Base-by-base conservation (phyloP, 2,329 filamentous ascomycete genomes). In the Alternaria ethzedia region DNA sequence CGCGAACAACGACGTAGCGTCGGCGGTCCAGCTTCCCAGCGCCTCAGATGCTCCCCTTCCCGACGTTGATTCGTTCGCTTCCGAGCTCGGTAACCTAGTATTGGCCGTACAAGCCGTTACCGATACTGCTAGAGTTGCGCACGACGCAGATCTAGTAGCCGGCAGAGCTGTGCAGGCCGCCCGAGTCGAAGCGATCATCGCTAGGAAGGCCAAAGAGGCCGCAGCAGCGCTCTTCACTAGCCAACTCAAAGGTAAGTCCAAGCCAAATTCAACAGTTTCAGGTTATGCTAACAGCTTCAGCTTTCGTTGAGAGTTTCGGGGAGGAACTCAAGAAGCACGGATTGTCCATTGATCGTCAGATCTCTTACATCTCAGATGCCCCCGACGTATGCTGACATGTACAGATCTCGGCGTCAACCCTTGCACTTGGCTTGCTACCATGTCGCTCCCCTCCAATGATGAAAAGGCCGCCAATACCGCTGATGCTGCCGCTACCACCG, bases 31-130 rank as follows among this genome's bases (percentile, higher is more conserved):
- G 15, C 2, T 41, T 5, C 32, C 32, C 32, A 41, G 32, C 32
- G 0, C 7, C 4, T 0, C 0, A 2, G 32, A 41, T 41, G 0
- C 32, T 41, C 0, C 1, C 15, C 32, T 41, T 2, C 15, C 32
- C 1, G 1, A 41, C 1, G 15, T 10, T 41, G 32, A 0, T 41
- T 1, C 32, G 0, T 41, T 1, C 0, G 32, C 15, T 5, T 41
- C 1, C 15, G 32, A n/a, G 4, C 2, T 41, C 1, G 32, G 32
- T 41, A 0, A 0, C 15, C 32, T 41, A 3, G 32, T 1, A 41
- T 41, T 41, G 0, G 32, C 32, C 32, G 8, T n/a, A 0, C 0
- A 41, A 41, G 15, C 15, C 15, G 2, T 5, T 41, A 2, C 15
- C 32, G 15, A 41, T n/a, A 41, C 32, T n/a, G 32, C 32, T 41